phyloP scores from a whole-genome alignment of 2,329 filamentous ascomycete species.

The Calonectria pauciramosa region DNA sequence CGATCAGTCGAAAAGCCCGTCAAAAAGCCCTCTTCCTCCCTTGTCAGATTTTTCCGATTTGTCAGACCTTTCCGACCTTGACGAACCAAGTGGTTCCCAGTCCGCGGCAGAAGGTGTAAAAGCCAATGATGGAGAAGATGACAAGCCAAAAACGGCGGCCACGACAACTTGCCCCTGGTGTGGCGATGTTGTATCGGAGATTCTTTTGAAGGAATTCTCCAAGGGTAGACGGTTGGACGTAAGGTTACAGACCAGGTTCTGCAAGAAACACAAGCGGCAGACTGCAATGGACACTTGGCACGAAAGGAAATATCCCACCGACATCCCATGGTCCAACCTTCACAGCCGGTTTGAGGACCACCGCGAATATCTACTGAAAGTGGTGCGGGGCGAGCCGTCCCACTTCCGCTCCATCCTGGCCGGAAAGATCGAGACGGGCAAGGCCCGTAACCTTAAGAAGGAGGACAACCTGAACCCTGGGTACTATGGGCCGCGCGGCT shows the following conservation, averaged over 20 bases:
- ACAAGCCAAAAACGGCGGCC: conserved; percentile 43
- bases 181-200: conserved; percentile 67
- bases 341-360: conserved; percentile 70
- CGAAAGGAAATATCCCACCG: conserved; percentile 74
- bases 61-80: conserved; percentile 34
- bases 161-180: conserved; percentile 76
- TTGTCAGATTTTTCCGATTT: conserved; percentile 19
- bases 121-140: conserved; percentile 12
- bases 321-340: conserved; percentile 75
- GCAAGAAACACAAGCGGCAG: conserved; percentile 70
- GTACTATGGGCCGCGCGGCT: conserved; percentile 86
- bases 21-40: conserved; percentile 5
- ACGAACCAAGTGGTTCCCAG: conserved; percentile 26
- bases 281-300: conserved; percentile 64
- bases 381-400: conserved; percentile 73
- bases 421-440: conserved; percentile 67
- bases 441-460: conserved; percentile 70
- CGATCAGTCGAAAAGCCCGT: background rate
- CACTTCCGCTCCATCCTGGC: conserved; percentile 72
- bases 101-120: conserved; percentile 16
- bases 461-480: conserved; percentile 76
- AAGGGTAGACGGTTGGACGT: conserved; percentile 65
- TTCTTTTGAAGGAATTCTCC: conserved; percentile 67
- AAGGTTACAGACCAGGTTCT: conserved; percentile 73
- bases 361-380: conserved; percentile 65